Conservation (phyloP, 1,284 basidiomycete species). For the Fistulina hepatica region DNA sequence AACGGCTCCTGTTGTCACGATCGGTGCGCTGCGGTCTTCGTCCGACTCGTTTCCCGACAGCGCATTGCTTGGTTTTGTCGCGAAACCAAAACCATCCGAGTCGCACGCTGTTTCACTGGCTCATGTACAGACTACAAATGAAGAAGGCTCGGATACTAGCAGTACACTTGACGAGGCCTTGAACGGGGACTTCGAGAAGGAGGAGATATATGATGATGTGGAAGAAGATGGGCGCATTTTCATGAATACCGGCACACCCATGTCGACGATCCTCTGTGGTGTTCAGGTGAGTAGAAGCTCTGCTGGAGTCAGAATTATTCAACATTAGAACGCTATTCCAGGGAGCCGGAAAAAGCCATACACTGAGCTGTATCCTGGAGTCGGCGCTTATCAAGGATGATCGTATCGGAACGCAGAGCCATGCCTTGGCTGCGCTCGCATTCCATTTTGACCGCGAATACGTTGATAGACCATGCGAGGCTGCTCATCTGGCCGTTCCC, state of each 20-base stretch:
- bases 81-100: no score
- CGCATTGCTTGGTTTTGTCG: no score
- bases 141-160: no score
- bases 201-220: no score
- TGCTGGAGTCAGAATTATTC: constrained; percentile 1
- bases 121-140: no score
- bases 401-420: constrained; percentile 11
- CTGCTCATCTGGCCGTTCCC: constrained; percentile 6
- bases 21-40: no score
- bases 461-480: constrained; percentile 8
- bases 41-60: no score
- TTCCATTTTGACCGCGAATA: constrained; percentile 10
- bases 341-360: constrained; percentile 17
- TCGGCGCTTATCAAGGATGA: constrained; percentile 12
- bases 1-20: no score
- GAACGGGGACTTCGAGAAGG: no score
- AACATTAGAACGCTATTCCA: constrained; percentile 10
- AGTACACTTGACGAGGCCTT: no score
- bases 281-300: constrained; percentile 17
- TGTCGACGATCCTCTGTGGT: constrained; percentile 21
- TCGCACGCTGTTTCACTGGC: no score
- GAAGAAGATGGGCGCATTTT: no score
- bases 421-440: constrained; percentile 12
- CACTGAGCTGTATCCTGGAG: constrained; percentile 14
- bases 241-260: constrained; percentile 21